Conservation (phyloP, 2,329 filamentous ascomycete genomes). For the Arthrobotrys pseudoclavata region DNA sequence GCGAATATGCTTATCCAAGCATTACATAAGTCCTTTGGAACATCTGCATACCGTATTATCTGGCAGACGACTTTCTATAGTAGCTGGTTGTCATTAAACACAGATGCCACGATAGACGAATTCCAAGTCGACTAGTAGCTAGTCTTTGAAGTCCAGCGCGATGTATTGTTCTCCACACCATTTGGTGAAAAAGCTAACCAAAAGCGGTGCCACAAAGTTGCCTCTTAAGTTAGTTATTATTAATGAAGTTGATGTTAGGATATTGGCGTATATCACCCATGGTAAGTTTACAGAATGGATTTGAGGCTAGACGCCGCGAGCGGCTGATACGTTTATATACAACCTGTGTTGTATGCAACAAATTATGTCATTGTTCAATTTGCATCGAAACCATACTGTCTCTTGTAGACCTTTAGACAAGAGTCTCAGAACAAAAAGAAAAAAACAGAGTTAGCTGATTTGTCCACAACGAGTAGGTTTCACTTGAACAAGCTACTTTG, state of each 20-base stretch:
- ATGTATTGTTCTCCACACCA: not conserved
- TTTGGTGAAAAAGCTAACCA: not conserved
- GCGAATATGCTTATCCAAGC: not conserved
- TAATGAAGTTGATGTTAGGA: not conserved
- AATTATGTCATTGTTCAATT: not conserved
- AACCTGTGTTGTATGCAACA: conserved; percentile 3
- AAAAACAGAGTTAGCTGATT: no score
- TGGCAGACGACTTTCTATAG: no score
- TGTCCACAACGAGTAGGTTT: no score
- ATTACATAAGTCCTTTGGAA: not conserved
- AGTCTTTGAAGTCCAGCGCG: no score
- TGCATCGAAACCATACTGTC: not conserved
- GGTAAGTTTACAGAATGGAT: not conserved
- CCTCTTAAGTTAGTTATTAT: not conserved
- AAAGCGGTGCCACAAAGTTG: not conserved
- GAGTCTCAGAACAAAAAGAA: no score
- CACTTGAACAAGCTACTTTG: no score
- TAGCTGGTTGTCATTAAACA: no score
- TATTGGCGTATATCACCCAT: not conserved
- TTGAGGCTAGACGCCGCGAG: no score
- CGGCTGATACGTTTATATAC: not conserved
- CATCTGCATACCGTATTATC: not conserved
- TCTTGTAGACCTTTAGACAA: not conserved
- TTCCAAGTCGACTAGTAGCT: no score
- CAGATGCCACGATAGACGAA: no score